phyloP scores from a whole-genome alignment of 768 basidiomycete species.

The Mycena galopus region DNA sequence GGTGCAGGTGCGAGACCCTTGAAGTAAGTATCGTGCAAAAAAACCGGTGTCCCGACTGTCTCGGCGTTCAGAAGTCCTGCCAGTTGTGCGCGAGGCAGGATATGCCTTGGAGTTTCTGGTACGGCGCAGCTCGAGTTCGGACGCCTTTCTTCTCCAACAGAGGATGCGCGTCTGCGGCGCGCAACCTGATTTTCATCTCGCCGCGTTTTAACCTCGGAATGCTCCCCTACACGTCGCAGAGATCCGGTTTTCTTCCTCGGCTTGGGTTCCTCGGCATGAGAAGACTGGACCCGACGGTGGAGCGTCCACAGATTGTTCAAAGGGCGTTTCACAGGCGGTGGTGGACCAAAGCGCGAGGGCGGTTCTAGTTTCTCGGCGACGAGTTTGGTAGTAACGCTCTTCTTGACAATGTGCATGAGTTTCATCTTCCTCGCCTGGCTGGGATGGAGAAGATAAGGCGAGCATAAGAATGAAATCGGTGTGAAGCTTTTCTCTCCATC shows the following conservation, averaged over 20 bases:
- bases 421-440: conserved; percentile 75
- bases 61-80: conserved; percentile 39
- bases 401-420: conserved; percentile 79
- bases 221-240: conserved; percentile 11
- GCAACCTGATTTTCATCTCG: conserved; percentile 28
- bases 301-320: conserved; percentile 37
- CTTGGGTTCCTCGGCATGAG: conserved; percentile 39
- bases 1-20: conserved; percentile 28
- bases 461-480: conserved; percentile 82
- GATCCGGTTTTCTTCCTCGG: conserved; percentile 35
- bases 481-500: conserved; percentile 80
- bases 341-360: conserved; percentile 38
- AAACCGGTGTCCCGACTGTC: not conserved
- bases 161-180: conserved; percentile 60
- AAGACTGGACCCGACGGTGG: conserved; percentile 46
- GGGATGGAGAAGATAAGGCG: conserved; percentile 74
- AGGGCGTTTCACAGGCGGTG: conserved; percentile 17
- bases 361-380: conserved; percentile 71
- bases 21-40: too few species aligned
- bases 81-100: conserved; percentile 44
- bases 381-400: conserved; percentile 76
- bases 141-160: conserved; percentile 55
- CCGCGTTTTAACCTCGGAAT: conserved; percentile 5
- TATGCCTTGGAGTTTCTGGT: conserved; percentile 36
- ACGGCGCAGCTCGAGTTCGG: conserved; percentile 12